Base-by-base conservation (phyloP, 2,329 filamentous ascomycete genomes). In the Coniella vitis region DNA sequence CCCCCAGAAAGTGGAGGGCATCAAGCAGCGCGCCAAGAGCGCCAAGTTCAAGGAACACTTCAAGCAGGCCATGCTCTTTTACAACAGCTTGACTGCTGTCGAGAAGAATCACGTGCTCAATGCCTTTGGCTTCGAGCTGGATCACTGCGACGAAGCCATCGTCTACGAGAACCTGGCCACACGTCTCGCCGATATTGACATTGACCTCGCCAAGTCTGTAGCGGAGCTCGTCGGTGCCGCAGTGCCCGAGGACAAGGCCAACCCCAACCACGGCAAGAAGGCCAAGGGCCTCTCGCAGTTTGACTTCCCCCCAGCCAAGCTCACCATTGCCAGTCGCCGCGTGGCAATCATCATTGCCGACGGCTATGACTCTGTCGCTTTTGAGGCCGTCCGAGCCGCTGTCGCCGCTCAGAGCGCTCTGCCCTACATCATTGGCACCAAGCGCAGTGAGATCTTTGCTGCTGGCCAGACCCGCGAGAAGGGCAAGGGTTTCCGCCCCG, bases 31-130 rank as follows among this genome's bases (percentile, higher is more conserved):
- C 10, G 70, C 83, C 5, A 73, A 78, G 60, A 86, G 81, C 55
- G 74, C 74, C 56, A 91, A 91, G 68, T 91, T 91, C 72, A 76
- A 74, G 55, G 86, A 93, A 54, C 86, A 91, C 62, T 79, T 79
- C 65, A 83, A 77, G 43, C 87, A 93, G 63, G 86, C 87, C 0
- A 86, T 90, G 61, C 71, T 91, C 2, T 93, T 93, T 70, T 91
- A 82, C 70, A 91, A 91, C 70, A 90, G 84, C 14, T 65, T 91
- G 56, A 78, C 79, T 0, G 67, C 74, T 0, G 69, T 79, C 3
- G 87, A 91, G 65, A 81, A 86, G 66, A 59, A 61, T 12, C 84
- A 88, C 61, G 65, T 86, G 14, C 68, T 70, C 22, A 70, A 69
- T 32, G 79, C 84, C 0, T 72, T 87, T 10, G 71, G 72, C 3